A percentile compares a stretch with the other conserved stretches of the same genome.
Evolutionary conservation across 2,329 filamentous ascomycete species (phyloP).

Genomic region (Clonostachys chloroleuca): DNA sequence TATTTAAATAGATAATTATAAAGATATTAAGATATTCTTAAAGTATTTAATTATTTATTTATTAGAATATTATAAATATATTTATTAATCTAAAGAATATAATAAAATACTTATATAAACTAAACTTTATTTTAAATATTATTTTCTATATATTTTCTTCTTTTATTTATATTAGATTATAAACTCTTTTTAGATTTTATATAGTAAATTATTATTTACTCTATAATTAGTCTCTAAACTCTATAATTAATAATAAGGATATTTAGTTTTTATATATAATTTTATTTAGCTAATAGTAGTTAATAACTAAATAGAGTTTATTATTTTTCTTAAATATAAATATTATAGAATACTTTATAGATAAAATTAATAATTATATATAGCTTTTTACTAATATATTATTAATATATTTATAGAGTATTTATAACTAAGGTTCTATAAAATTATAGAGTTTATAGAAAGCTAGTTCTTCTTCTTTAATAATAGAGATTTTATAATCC

Average conservation of each 20-base stretch:
- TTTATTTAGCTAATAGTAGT: slow-evolving; percentile 16
- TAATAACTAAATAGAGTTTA: slow-evolving; percentile 11
- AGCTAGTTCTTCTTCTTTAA: no score
- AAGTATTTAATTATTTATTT: no score
- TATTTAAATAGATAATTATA: no score
- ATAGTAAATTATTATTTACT: slow-evolving; percentile 6
- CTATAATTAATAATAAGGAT: slow-evolving; percentile 13
- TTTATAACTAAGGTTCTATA: no score
- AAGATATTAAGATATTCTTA: no score
- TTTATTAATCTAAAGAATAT: slow-evolving; percentile 18
- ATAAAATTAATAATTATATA: no score
- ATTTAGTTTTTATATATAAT: slow-evolving; percentile 16
- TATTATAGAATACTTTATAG: no score
- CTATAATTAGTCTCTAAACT: slow-evolving; percentile 12
- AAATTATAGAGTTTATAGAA: no score
- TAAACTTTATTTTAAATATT: slow-evolving; percentile 21
- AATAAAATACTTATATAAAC: slow-evolving; percentile 24
- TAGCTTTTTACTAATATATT: no score
- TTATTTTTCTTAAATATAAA: no score
- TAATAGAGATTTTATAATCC: no score
- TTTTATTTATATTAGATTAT: slow-evolving; percentile 22
- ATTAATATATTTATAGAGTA: no score
- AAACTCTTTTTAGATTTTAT: slow-evolving; percentile 12
- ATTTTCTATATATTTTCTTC: slow-evolving; percentile 21
- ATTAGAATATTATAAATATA: background rate